Evolutionary conservation across 768 basidiomycete species (phyloP).

Genomic region (Paxillus involutus): DNA sequence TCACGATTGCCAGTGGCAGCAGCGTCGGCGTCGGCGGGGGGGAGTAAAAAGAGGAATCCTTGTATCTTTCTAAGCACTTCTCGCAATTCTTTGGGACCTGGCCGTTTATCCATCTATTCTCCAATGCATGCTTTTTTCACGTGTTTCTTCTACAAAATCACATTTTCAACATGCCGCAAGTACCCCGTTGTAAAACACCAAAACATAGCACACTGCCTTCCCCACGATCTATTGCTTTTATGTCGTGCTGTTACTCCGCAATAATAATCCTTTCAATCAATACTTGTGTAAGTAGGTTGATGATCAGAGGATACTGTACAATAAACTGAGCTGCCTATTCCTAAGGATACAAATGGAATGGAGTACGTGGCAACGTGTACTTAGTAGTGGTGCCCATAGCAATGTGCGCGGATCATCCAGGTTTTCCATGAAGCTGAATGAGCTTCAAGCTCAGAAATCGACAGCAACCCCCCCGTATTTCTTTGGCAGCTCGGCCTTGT

Average conservation of each 20-base stretch:
- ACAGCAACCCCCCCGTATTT: slow-evolving; percentile 70
- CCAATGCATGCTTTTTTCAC: neutral
- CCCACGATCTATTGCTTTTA: neutral
- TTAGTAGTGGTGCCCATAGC: too few species aligned
- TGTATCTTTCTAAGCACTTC: neutral
- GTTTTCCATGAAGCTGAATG: too few species aligned
- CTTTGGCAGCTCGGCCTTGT: slow-evolving; percentile 57
- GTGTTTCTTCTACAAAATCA: neutral
- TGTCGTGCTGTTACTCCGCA: neutral
- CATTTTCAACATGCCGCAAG: neutral
- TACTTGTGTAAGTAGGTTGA: neutral
- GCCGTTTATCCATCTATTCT: neutral
- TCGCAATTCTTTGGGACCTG: neutral
- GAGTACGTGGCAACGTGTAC: neutral
- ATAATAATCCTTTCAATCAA: neutral
- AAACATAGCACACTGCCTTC: neutral
- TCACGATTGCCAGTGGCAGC: slow-evolving; percentile 40
- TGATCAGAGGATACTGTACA: neutral
- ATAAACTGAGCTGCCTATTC: neutral
- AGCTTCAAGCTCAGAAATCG: slow-evolving; percentile 39
- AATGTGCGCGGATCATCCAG: too few species aligned
- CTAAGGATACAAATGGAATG: neutral
- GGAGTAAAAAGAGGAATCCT: slow-evolving; percentile 12
- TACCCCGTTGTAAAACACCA: neutral
- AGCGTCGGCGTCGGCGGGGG: slow-evolving; percentile 21